Evolutionary conservation across 257 asterid species (phyloP).

Genomic region (Jacaranda copaia): DNA sequence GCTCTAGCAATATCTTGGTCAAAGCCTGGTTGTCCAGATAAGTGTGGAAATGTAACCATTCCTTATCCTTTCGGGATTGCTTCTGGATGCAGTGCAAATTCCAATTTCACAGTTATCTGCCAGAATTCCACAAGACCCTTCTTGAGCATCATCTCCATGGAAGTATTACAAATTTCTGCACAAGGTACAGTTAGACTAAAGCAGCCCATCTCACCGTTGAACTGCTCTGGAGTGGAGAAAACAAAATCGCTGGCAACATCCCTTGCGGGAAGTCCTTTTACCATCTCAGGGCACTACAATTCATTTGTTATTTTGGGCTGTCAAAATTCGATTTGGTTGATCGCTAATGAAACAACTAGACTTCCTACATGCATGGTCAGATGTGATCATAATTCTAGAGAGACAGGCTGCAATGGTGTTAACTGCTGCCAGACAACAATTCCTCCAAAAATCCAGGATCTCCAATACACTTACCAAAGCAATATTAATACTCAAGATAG

Average conservation of each 20-base stretch:
- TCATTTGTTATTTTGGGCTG: constrained; percentile 45
- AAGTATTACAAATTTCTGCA: constrained; percentile 31
- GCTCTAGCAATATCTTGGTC: constrained; percentile 29
- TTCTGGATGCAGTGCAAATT: constrained; percentile 34
- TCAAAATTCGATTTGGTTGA: constrained; percentile 30
- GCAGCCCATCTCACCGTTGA: constrained; percentile 34
- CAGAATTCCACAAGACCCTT: constrained; percentile 26
- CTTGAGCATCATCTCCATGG: constrained; percentile 40
- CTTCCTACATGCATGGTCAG: constrained; percentile 39
- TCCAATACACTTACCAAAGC: constrained; percentile 18
- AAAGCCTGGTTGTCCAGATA: constrained; percentile 30
- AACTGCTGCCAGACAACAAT: constrained; percentile 43
- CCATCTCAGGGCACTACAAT: constrained; percentile 38
- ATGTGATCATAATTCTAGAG: constrained; percentile 24
- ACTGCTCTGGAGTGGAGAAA: constrained; percentile 21
- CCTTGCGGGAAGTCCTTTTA: constrained; percentile 38
- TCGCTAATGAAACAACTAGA: background rate
- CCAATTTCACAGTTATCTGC: constrained; percentile 44
- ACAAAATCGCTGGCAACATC: constrained; percentile 7
- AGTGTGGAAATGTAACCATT: constrained; percentile 48
- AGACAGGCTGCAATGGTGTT: constrained; percentile 38
- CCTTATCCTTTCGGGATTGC: constrained; percentile 57
- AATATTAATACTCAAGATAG: too few species aligned
- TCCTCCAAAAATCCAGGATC: constrained; percentile 21
- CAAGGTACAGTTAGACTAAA: constrained; percentile 32